phyloP scores from a whole-genome alignment of 768 basidiomycete species.

The Lactarius psammicola region DNA sequence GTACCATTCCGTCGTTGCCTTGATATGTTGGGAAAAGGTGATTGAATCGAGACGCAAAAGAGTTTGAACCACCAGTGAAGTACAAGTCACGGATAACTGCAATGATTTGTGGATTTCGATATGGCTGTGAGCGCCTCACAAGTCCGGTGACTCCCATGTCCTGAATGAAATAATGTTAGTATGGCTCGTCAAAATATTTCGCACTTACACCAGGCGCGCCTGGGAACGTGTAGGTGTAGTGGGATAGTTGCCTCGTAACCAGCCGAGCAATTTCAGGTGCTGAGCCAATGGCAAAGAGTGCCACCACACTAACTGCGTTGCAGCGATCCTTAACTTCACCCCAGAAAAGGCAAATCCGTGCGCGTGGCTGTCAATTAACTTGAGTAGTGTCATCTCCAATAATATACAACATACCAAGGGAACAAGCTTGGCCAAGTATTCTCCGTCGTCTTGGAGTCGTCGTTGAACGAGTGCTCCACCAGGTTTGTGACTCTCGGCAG shows the following conservation, averaged over 20 bases:
- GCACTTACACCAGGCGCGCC: neutral
- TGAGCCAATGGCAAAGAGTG: neutral
- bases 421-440: neutral
- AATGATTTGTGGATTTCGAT: neutral
- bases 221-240: neutral
- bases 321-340: neutral
- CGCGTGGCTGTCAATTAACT: no score
- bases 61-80: neutral
- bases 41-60: neutral
- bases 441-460: neutral
- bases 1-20: no score
- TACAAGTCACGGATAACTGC: neutral
- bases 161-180: neutral
- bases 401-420: no score
- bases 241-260: neutral
- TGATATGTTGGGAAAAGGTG: no score
- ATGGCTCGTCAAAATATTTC: neutral
- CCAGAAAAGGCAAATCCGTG: neutral
- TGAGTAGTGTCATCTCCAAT: neutral
- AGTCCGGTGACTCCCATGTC: neutral
- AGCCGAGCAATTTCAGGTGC: neutral
- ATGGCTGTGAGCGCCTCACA: neutral
- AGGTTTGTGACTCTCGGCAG: no score
- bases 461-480: neutral
- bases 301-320: neutral